phyloP scores from a whole-genome alignment of 2,329 filamentous ascomycete genomes.

The Fusarium longipes region DNA sequence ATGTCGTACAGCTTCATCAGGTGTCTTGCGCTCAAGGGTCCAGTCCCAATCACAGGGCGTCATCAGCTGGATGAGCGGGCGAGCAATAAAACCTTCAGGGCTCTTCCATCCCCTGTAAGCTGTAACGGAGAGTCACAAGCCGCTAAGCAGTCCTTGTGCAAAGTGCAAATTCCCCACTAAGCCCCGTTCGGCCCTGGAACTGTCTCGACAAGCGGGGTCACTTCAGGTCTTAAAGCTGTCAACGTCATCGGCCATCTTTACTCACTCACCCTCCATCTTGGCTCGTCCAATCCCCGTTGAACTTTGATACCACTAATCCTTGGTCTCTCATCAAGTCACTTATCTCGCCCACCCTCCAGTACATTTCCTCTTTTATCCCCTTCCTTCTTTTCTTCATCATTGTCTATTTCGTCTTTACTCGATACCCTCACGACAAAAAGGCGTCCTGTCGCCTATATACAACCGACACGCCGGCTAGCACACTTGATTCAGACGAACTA shows the following conservation, averaged over 20 bases:
- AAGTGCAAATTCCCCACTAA: conserved; percentile 6
- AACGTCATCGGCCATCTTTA: conserved; percentile 44
- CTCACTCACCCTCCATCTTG: conserved; percentile 36
- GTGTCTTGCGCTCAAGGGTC: conserved; percentile 17
- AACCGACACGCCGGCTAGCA: conserved; percentile 10
- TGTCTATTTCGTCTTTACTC: conserved; percentile 5
- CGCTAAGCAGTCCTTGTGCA: conserved; percentile 11
- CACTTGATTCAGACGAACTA: conserved; percentile 12
- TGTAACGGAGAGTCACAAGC: conserved; percentile 39
- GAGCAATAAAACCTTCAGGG: conserved; percentile 5
- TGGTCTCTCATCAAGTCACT: conserved; percentile 39
- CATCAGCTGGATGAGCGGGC: conserved; percentile 36
- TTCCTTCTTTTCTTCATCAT: conserved; percentile 17
- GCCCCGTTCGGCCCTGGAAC: conserved; percentile 35
- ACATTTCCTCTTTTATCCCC: conserved; percentile 23
- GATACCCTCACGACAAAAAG: conserved; percentile 17
- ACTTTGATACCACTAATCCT: conserved; percentile 24
- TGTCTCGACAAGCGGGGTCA: conserved; percentile 39
- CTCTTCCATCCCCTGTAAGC: conserved; percentile 24
- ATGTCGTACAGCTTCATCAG: conserved; percentile 27
- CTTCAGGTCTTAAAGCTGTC: conserved; percentile 28
- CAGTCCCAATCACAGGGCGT: conserved; percentile 33
- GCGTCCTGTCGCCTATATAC: conserved; percentile 9
- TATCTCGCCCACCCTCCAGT: conserved; percentile 39
- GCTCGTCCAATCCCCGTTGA: conserved; percentile 33